Base-by-base conservation (phyloP, 2,329 filamentous ascomycete genomes). In the Cercospora zeina region DNA sequence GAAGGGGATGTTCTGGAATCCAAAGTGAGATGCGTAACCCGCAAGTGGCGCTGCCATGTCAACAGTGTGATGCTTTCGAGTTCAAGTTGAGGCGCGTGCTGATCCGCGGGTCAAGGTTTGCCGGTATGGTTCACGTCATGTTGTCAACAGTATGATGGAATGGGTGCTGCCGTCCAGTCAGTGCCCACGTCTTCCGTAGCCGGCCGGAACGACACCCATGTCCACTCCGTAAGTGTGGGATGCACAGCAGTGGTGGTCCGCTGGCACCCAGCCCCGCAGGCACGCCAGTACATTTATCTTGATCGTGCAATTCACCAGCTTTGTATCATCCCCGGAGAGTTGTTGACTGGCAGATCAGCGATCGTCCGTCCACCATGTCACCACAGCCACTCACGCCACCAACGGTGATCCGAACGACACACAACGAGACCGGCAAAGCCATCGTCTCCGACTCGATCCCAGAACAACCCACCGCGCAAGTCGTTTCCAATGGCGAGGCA, bases 1-100 rank as follows among this genome's bases (percentile, higher is more conserved):
- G 54, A 82, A 85, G 0, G 83, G 82, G 39, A 85, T 80, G 62
- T 85, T 85, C 19, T 76, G 70, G 42, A 82, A 69, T 0, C 81
- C 83, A 67, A 85, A 85, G 64, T 82, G 80, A 14, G 64, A 64
- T 47, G 36, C 49, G 39, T 69, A 71, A 16, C 69, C 69, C 47
- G 58, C 53, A 2, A 57, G 55, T 39, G 67, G 65, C 10, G 53
- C 7, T 11, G 51, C 14, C 39, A 58, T 58, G 30, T 16, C 13
- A 42, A 36, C 24, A 21, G n/a, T 14, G 19, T 16, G n/a, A 24
- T 53, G 49, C 49, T 53, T 19, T 16, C 24, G 21, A 8, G 2
- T 7, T 14, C 5, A 3, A 27, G 21, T n/a, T 27, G 42, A 24
- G 8, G 42, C 27, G 21, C 42, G 27, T 49, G 42, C 42, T 27